Base-by-base conservation (phyloP, 306 rosid genomes). In the Malus sieversii region DNA sequence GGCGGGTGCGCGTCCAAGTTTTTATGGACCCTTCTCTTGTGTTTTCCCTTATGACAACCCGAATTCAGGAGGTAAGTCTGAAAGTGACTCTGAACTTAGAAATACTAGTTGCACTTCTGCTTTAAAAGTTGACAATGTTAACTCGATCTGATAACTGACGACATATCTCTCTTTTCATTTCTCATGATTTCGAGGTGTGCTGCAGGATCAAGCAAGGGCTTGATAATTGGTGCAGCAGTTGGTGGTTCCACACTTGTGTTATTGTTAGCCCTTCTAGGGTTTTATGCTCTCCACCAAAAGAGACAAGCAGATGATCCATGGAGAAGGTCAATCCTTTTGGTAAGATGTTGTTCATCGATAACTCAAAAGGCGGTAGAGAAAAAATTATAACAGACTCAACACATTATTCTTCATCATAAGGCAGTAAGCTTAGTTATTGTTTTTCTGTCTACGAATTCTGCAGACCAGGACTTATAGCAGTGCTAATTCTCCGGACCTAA, bases 141-240 rank as follows among this genome's bases (percentile, higher is more conserved):
- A 71, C 66, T 23, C 29, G 38, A 20, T 44, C 30, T 27, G 27
- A 13, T 22, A 6, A 45, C 27, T 64, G 33, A 29, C 14, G 68
- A 25, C 53, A 62, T 3, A 23, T 59, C 33, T 48, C 42, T 51
- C 20, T 76, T 64, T 35, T 78, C 68, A 61, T 68, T 15, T 72
- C 20, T 77, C 32, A 66, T 20, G 22, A 42, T 70, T 74, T 66
- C 27, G 60, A n/a, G 64, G 82, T 32, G 63, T 20, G 45, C 72
- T 45, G 62, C 4, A 16, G 57, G 46, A 7, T 45, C 80, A 13
- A n/a, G 78, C 51, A 86, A 84, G 77, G 86, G 80, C 22, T 45
- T 89, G 65, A 84, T 86, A 75, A 82, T 88, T 73, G 97, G 98
- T 74, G 95, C 86, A 71, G 82, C 82, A 44, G 86, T 23, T 40